Evolutionary conservation across 2,329 filamentous ascomycete genomes (phyloP), one percentile per base, ranked within the genome.

Genomic region (Cladosporium sp.): DNA sequence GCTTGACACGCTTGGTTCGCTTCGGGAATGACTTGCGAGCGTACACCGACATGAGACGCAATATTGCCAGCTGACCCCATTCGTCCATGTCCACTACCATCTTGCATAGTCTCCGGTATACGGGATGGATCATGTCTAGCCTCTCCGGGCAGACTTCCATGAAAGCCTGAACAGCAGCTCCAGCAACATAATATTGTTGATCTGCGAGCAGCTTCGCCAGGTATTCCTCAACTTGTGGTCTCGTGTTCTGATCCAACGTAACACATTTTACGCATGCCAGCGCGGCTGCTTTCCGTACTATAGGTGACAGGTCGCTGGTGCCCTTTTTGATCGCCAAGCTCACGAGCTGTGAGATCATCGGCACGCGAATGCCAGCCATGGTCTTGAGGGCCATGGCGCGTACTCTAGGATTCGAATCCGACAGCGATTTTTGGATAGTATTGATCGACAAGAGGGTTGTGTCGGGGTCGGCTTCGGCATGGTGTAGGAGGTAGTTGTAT

Each of bases 1-100:
- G 88, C 50, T 82, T 87, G 2, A 85, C 79, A 69, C 83, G 88
- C 69, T 82, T 82, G 10, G 83, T 90, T 75, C 85, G 85, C 64
- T 85, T 84, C 0, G 95, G 93, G 72, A 99, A 99, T 77, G 92
- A 97, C 75, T 87, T 91, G 64, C 95, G 87, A 1, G 91, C 88
- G 77, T 99, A 99, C 26, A 88, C 82, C 1, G 91, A 89, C 87
- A 98, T 89, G 69, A 99, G 82, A 46, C 88, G 86, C 71, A 99
- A 76, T 2, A 91, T 91, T 2, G 92, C 90, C 63, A 98, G 78
- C 79, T 99, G 95, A 50, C 93, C 91, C 95, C 95, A 99, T 79
- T 99, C 95, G 74, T 99, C 95, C 95, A 99, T 99, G 76, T 99
- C 95, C 28, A 97, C 92, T 62, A 98, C 81, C 81, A 97, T 97